Conservation (phyloP, 805 yeast species). For the Metschnikowia amazonensis region DNA sequence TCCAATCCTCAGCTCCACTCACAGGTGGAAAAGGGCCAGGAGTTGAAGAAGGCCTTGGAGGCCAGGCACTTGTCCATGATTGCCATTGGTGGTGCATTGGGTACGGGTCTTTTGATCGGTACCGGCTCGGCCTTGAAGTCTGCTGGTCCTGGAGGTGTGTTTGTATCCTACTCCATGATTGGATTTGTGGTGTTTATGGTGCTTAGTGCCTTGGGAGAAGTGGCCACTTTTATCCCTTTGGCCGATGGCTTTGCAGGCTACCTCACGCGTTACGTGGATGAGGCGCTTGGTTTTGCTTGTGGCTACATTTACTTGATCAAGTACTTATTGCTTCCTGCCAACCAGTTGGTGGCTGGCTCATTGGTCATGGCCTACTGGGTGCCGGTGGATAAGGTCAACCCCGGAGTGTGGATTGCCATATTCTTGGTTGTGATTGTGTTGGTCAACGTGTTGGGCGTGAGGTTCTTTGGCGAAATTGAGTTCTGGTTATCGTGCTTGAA, state of each 20-base stretch:
- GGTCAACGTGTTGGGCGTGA: constrained; percentile 48
- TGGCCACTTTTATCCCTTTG: constrained; percentile 64
- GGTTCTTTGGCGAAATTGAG: constrained; percentile 42
- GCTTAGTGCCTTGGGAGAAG: constrained; percentile 56
- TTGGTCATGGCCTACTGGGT: constrained; percentile 55
- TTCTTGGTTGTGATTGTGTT: constrained; percentile 39
- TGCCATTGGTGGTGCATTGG: constrained; percentile 81
- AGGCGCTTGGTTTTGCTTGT: constrained; percentile 63
- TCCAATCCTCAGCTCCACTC: constrained; percentile 39
- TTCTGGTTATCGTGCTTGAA: constrained; percentile 64
- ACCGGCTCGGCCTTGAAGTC: constrained; percentile 65
- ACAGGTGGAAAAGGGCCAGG: constrained; percentile 40
- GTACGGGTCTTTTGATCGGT: constrained; percentile 77
- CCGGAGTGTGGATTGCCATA: constrained; percentile 45
- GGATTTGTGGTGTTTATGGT: constrained; percentile 64
- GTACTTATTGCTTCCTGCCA: constrained; percentile 54
- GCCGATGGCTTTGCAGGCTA: constrained; percentile 65
- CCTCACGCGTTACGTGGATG: constrained; percentile 61
- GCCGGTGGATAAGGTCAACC: constrained; percentile 41
- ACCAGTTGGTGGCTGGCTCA: constrained; percentile 62
- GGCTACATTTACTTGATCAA: constrained; percentile 61
- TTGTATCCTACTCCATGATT: constrained; percentile 63
- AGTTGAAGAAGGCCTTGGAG: constrained; percentile 33
- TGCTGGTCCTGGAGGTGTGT: constrained; percentile 67
- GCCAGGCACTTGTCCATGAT: constrained; percentile 66